Percentiles rank a stretch among this genome's conserved stretches.
These are phyloP conservation scores for Aspergillus uvarum DNA, from an alignment of 2,329 filamentous ascomycete species.

Conservation along the genomic window DNA sequence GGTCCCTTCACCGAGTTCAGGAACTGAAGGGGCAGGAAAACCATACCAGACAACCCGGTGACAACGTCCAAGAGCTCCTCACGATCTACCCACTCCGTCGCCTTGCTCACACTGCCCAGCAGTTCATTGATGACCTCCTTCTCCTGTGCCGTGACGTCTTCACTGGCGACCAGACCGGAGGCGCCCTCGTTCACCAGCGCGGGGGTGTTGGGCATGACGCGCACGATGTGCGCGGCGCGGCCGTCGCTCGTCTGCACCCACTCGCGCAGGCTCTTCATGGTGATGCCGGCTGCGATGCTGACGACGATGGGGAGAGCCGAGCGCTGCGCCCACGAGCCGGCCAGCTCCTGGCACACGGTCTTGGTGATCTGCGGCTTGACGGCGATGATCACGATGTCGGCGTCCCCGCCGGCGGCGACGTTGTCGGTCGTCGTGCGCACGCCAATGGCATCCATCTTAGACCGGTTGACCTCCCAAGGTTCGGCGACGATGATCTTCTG, in stretches of 20 bases:
- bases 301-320: constrained; percentile 30
- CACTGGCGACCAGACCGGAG: constrained; percentile 29
- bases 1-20: neutral
- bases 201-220: constrained; percentile 40
- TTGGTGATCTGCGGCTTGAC: constrained; percentile 38
- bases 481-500: constrained; percentile 37
- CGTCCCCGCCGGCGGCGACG: constrained; percentile 26
- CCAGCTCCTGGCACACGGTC: constrained; percentile 34
- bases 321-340: constrained; percentile 26
- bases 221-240: constrained; percentile 28
- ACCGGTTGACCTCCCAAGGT: constrained; percentile 37
- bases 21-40: neutral
- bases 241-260: constrained; percentile 31
- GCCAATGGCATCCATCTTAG: constrained; percentile 33
- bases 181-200: constrained; percentile 36
- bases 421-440: constrained; percentile 34
- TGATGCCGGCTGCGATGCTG: constrained; percentile 38
- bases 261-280: constrained; percentile 29
- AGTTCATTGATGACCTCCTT: constrained; percentile 33
- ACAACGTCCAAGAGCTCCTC: constrained; percentile 38
- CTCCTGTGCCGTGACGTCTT: constrained; percentile 28
- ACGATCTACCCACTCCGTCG: constrained; percentile 36
- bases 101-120: constrained; percentile 33
- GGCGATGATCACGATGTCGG: constrained; percentile 35
- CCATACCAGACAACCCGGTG: constrained; percentile 36